phyloP scores from a whole-genome alignment of 768 basidiomycete species.

The Paxillus rubicundulus region DNA sequence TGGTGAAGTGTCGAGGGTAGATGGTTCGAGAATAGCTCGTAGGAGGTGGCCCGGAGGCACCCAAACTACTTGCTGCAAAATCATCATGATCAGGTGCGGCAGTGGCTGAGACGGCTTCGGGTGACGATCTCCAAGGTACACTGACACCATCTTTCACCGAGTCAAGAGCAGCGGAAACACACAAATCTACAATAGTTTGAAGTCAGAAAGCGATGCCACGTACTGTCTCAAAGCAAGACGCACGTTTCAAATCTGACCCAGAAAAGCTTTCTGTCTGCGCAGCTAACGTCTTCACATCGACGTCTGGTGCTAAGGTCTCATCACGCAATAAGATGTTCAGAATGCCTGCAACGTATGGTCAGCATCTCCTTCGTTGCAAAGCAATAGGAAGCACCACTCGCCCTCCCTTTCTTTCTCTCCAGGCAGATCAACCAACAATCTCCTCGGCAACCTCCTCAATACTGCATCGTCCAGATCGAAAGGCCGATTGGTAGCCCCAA shows the following conservation, averaged over 20 bases:
- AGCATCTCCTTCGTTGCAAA: constrained; percentile 1
- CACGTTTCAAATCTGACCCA: constrained; percentile 93
- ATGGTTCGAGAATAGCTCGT: constrained; percentile 40
- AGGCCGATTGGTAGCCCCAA: constrained; percentile 91
- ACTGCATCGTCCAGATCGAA: constrained; percentile 93
- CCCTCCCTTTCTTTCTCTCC: constrained; percentile 84
- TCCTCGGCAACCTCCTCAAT: constrained; percentile 80
- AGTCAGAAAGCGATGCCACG: constrained; percentile 2
- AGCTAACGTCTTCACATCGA: constrained; percentile 59
- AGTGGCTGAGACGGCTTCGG: constrained; percentile 3
- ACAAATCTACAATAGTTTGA: constrained; percentile 59
- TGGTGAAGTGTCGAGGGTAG: constrained; percentile 65
- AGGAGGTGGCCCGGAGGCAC: constrained; percentile 5
- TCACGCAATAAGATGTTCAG: constrained; percentile 84
- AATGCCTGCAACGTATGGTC: constrained; percentile 55
- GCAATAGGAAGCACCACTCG: constrained; percentile 31
- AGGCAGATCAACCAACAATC: constrained; percentile 86
- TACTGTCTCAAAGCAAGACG: constrained; percentile 27
- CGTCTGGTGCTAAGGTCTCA: constrained; percentile 64
- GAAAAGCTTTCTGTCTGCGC: constrained; percentile 83
- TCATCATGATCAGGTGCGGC: background rate
- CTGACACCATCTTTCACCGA: constrained; percentile 83
- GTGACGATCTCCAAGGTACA: constrained; percentile 65
- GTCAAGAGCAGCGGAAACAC: constrained; percentile 89
- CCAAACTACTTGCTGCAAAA: background rate